Percentiles rank a stretch among this genome's conserved stretches.
Conservation (phyloP, 2,329 filamentous ascomycete species). For the Seiridium unicorne region DNA sequence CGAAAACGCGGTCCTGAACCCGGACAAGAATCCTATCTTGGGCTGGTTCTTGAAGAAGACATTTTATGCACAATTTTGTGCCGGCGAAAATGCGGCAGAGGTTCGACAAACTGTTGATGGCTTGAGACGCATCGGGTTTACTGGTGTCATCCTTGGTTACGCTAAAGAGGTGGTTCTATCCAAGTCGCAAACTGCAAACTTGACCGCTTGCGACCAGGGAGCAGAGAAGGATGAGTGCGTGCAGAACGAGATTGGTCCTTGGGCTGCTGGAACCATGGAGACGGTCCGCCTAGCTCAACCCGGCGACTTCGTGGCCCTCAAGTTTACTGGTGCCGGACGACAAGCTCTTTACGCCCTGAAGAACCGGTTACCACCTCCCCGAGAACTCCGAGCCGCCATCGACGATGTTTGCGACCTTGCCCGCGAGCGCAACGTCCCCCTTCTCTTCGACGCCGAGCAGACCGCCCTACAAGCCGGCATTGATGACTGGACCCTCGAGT, state of each 20-base stretch:
- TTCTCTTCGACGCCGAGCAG: conserved; percentile 88
- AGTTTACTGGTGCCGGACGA: conserved; percentile 80
- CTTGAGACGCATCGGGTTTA: conserved; percentile 74
- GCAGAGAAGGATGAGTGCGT: conserved; percentile 48
- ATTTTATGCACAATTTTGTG: conserved; percentile 90
- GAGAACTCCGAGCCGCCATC: conserved; percentile 67
- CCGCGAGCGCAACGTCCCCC: conserved; percentile 62
- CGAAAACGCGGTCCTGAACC: conserved; percentile 63
- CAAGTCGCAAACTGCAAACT: conserved; percentile 46
- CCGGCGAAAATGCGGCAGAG: conserved; percentile 70
- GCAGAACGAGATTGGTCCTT: conserved; percentile 63
- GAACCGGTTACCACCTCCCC: conserved; percentile 59
- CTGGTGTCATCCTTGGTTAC: conserved; percentile 81
- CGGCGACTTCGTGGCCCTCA: conserved; percentile 65
- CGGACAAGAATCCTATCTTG: conserved; percentile 73
- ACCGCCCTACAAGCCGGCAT: conserved; percentile 76
- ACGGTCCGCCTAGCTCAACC: conserved; percentile 72
- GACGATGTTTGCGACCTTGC: conserved; percentile 74
- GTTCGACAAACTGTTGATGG: conserved; percentile 62
- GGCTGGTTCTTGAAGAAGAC: conserved; percentile 72
- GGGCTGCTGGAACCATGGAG: conserved; percentile 72
- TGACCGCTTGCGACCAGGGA: conserved; percentile 43
- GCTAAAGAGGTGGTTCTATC: conserved; percentile 76
- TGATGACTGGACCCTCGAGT: conserved; percentile 74
- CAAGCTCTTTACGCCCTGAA: conserved; percentile 68